Percentiles rank a stretch among this genome's conserved stretches.
Conservation (phyloP, 2,329 filamentous ascomycete species). For the Fonsecaea nubica region DNA sequence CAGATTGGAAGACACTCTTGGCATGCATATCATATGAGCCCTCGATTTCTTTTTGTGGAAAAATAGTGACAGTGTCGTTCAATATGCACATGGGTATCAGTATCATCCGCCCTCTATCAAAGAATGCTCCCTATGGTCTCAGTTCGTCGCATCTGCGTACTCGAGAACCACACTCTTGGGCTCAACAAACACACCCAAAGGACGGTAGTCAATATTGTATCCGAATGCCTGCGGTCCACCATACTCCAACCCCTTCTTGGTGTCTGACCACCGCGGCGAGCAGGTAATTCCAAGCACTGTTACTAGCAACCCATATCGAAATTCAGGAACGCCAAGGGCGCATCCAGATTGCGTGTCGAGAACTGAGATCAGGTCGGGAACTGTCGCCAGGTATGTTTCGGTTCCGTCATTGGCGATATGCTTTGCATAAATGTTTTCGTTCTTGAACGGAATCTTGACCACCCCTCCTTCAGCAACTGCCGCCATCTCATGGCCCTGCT, state of each 20-base stretch:
- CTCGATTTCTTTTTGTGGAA: not conserved
- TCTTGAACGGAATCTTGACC: constrained; percentile 74
- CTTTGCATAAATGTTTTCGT: constrained; percentile 72
- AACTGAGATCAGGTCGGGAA: constrained; percentile 63
- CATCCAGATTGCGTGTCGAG: constrained; percentile 65
- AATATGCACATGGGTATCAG: not conserved
- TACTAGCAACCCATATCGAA: constrained; percentile 60
- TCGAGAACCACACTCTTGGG: constrained; percentile 62
- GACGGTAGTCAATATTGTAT: constrained; percentile 56
- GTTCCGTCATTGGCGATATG: constrained; percentile 46
- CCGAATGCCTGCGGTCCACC: constrained; percentile 60
- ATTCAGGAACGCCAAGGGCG: constrained; percentile 63
- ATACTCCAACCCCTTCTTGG: constrained; percentile 56
- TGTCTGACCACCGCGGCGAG: constrained; percentile 61
- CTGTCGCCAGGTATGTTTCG: constrained; percentile 54
- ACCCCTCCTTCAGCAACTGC: constrained; percentile 52
- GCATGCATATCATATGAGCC: not conserved
- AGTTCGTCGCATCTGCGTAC: constrained; percentile 43
- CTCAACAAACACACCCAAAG: constrained; percentile 60
- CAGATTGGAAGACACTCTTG: not conserved
- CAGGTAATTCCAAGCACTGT: constrained; percentile 62
- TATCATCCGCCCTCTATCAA: not conserved
- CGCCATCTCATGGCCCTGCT: constrained; percentile 34
- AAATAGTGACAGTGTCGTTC: not conserved
- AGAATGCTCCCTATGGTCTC: not conserved